These are phyloP conservation scores for Phanerochaete carnosa DNA, from an alignment of 768 basidiomycete species.

Conservation along the genomic window DNA sequence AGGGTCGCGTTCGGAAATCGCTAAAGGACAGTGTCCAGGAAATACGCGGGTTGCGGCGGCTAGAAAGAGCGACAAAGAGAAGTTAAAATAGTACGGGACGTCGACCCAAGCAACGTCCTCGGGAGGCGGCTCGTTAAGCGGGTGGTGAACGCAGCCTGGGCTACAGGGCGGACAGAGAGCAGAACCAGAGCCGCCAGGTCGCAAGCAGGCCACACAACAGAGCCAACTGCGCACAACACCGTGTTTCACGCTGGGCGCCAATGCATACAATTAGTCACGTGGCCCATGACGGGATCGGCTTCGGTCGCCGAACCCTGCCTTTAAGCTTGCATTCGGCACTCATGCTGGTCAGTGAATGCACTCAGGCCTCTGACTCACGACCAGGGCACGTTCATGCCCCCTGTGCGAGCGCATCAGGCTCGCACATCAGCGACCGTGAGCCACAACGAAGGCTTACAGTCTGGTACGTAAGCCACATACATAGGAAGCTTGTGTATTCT, in stretches of 20 bases:
- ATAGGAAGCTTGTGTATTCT: background rate
- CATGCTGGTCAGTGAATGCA: background rate
- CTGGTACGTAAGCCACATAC: background rate
- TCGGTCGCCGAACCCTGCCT: too few relatives aligned
- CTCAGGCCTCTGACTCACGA: background rate
- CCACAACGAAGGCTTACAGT: background rate
- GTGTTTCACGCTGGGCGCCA: constrained; percentile 3
- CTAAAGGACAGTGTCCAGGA: constrained; percentile 9
- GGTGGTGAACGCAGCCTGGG: background rate
- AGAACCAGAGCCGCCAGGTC: background rate
- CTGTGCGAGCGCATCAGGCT: background rate
- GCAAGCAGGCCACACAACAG: background rate
- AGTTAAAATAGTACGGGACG: background rate
- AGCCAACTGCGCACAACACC: background rate
- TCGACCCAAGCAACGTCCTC: constrained; percentile 12
- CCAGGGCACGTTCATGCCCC: background rate
- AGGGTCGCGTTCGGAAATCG: constrained; percentile 1
- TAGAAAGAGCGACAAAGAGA: constrained; percentile 11
- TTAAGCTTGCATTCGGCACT: background rate
- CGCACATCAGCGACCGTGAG: background rate
- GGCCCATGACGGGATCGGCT: background rate
- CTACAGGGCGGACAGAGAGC: background rate
- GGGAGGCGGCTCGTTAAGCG: background rate
- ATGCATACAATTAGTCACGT: background rate
- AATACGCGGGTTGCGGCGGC: background rate